Evolutionary conservation across 1,284 basidiomycete species (phyloP).

Genomic region (Tetrapyrgos nigripes): DNA sequence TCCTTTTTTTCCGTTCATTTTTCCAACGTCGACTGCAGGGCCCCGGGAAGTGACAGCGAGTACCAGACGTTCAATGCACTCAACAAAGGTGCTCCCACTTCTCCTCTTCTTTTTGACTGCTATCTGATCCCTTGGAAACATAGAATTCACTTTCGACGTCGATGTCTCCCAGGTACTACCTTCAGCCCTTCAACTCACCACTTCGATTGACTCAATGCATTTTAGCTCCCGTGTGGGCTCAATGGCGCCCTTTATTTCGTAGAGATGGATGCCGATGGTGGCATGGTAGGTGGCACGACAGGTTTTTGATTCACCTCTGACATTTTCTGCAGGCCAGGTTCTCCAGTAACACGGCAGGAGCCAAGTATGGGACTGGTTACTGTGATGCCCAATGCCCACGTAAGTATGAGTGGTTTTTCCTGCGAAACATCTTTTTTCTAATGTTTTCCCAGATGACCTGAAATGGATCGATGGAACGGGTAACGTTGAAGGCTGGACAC

Average conservation of each 20-base stretch:
- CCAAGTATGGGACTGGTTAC: constrained; percentile 59
- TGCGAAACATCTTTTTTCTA: no score
- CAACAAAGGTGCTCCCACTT: constrained; percentile 49
- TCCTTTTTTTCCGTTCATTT: no score
- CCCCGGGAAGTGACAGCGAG: constrained; percentile 37
- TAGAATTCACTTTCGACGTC: constrained; percentile 52
- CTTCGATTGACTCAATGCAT: no score
- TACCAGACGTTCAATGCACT: constrained; percentile 60
- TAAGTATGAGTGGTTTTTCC: no score
- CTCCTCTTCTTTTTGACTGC: not conserved
- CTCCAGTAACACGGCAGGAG: constrained; percentile 56
- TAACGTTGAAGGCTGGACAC: constrained; percentile 51
- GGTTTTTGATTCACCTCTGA: not conserved
- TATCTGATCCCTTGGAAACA: not conserved
- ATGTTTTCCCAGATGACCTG: no score
- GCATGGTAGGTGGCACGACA: constrained; percentile 39
- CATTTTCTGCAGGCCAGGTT: constrained; percentile 1
- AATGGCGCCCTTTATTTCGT: constrained; percentile 58
- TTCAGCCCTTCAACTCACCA: no score
- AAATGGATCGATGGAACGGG: no score
- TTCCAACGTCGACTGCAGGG: no score
- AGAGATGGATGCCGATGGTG: constrained; percentile 59
- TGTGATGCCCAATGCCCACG: constrained; percentile 60
- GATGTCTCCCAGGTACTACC: no score
- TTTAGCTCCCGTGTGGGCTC: constrained; percentile 60